A percentile compares a stretch with the other conserved stretches of the same genome.
Evolutionary conservation across 2,329 filamentous ascomycete species (phyloP).

Genomic region (Fusarium torreyae): DNA sequence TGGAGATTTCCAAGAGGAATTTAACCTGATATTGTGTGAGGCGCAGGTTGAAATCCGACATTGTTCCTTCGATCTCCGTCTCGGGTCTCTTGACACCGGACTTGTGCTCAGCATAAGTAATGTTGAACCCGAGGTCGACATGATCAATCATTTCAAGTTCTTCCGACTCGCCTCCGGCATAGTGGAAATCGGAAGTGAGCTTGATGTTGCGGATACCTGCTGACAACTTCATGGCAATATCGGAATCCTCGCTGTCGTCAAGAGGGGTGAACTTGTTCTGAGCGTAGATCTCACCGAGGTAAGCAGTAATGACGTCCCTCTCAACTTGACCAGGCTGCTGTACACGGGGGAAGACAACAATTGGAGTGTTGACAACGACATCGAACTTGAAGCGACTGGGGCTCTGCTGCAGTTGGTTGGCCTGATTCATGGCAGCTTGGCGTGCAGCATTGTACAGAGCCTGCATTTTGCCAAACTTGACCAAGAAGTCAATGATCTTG

Average conservation of each 20-base stretch:
- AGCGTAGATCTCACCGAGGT: conserved; percentile 96
- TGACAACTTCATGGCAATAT: conserved; percentile 89
- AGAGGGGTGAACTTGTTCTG: conserved; percentile 92
- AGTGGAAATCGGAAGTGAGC: conserved; percentile 91
- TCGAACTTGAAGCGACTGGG: conserved; percentile 95
- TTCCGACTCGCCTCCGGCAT: conserved; percentile 78
- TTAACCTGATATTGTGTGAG: conserved; percentile 93
- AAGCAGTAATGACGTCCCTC: conserved; percentile 89
- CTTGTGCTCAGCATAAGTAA: conserved; percentile 92
- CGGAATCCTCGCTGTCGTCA: conserved; percentile 80
- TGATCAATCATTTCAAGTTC: conserved; percentile 98
- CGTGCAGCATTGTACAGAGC: conserved; percentile 97
- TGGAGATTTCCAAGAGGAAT: conserved; percentile 88
- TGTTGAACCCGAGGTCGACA: conserved; percentile 92
- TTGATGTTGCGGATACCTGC: conserved; percentile 94
- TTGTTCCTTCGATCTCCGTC: conserved; percentile 88
- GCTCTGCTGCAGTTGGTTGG: conserved; percentile 91
- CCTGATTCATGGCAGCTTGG: conserved; percentile 93
- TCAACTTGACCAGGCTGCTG: conserved; percentile 78
- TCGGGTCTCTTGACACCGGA: conserved; percentile 85
- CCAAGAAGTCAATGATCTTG: conserved; percentile 97
- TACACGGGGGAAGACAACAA: conserved; percentile 91
- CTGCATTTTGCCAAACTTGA: conserved; percentile 99
- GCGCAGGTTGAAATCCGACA: conserved; percentile 93
- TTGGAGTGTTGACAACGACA: conserved; percentile 92